phyloP scores from a whole-genome alignment of 1,139 yeast genomes.

The Lodderomyces theae region DNA sequence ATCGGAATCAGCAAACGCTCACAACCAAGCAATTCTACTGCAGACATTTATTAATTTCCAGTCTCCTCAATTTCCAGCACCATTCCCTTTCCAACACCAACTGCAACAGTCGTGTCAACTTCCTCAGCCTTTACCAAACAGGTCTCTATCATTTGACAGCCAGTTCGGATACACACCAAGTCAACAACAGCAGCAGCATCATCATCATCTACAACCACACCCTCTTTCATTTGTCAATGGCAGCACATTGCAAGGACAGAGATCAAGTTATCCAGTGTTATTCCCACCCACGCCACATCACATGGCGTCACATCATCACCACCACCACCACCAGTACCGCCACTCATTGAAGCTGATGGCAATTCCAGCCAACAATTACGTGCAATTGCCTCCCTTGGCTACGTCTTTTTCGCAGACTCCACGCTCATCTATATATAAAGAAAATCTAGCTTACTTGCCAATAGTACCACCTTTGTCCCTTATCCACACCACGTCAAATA shows the following conservation, averaged over 20 bases:
- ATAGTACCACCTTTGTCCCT: no score
- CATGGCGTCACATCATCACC: neutral
- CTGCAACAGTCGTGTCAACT: no score
- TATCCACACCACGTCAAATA: no score
- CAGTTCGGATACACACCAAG: neutral
- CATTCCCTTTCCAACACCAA: neutral
- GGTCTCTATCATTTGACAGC: slow-evolving; percentile 5
- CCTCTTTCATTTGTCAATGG: neutral
- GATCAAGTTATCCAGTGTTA: slow-evolving; percentile 1
- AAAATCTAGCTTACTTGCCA: neutral
- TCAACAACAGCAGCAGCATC: neutral
- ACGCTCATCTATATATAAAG: neutral
- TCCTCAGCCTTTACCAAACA: neutral
- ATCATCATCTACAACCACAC: slow-evolving; percentile 3
- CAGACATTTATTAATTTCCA: neutral
- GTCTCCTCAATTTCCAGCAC: neutral
- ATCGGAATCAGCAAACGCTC: no score
- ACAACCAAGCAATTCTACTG: no score
- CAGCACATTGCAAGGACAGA: neutral
- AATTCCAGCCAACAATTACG: neutral
- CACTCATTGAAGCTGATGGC: neutral
- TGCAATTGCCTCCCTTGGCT: slow-evolving; percentile 5
- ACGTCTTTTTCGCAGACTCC: slow-evolving; percentile 3
- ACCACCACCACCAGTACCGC: neutral
- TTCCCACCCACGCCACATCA: neutral